Conservation (phyloP, 805 yeast species). For the Yamadazyma tumulicola region DNA sequence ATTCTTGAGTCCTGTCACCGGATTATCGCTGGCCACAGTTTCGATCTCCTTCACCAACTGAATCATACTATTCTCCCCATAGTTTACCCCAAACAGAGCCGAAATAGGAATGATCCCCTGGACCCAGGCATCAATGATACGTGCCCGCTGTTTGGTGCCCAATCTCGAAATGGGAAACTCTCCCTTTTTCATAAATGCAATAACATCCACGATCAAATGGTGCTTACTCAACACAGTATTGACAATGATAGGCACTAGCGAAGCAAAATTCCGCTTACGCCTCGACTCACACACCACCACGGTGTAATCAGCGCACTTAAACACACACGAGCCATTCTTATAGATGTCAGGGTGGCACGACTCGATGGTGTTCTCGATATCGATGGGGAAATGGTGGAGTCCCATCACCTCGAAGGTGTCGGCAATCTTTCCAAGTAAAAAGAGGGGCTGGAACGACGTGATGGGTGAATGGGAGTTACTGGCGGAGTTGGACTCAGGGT, state of each 20-base stretch:
- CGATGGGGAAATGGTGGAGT: constrained; percentile 83
- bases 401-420: constrained; percentile 92
- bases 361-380: constrained; percentile 58
- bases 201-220: constrained; percentile 77
- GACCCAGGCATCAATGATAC: constrained; percentile 55
- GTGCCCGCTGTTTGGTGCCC: constrained; percentile 73
- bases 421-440: constrained; percentile 77
- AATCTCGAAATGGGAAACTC: constrained; percentile 67
- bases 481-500: constrained; percentile 19
- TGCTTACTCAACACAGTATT: constrained; percentile 76
- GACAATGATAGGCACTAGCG: constrained; percentile 79
- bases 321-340: constrained; percentile 59
- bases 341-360: constrained; percentile 53
- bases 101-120: constrained; percentile 42
- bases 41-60: constrained; percentile 57
- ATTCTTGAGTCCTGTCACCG: constrained; percentile 36
- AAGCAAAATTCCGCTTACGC: constrained; percentile 52
- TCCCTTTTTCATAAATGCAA: constrained; percentile 68
- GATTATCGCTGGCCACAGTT: constrained; percentile 35
- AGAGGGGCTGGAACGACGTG: constrained; percentile 66
- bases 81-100: constrained; percentile 49
- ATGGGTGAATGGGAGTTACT: constrained; percentile 15
- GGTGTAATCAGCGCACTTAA: constrained; percentile 78
- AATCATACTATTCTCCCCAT: constrained; percentile 64
- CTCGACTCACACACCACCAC: constrained; percentile 69